These are phyloP conservation scores for Sarocladium oryzae DNA, from an alignment of 2,329 filamentous ascomycete genomes.

Conservation along the genomic window DNA sequence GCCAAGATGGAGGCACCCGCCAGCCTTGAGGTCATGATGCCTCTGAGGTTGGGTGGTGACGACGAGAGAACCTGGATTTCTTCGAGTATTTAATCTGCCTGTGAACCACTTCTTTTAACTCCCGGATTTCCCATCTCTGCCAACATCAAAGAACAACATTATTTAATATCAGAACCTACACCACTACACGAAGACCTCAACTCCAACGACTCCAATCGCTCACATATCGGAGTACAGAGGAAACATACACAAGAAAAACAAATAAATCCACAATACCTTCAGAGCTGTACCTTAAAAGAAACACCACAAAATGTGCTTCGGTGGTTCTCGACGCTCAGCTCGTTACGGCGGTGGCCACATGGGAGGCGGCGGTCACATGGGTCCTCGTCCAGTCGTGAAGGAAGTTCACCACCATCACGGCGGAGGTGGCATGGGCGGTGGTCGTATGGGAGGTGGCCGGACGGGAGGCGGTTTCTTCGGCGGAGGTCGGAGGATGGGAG, in stretches of 20 bases:
- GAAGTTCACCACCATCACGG: conserved; percentile 4
- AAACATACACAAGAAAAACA: no score
- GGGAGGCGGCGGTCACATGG: neutral
- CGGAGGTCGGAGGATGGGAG: conserved; percentile 3
- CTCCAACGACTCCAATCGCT: no score
- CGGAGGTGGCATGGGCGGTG: conserved; percentile 2
- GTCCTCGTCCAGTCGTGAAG: neutral
- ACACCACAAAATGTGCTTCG: conserved; percentile 1
- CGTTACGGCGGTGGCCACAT: neutral
- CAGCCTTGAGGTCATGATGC: neutral
- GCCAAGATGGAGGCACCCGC: neutral
- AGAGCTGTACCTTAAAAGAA: neutral
- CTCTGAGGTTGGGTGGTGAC: neutral
- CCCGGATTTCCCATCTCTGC: no score
- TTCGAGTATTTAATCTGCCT: neutral
- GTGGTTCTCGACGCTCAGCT: conserved; percentile 3
- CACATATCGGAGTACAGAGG: no score
- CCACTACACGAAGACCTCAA: no score
- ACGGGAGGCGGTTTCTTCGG: conserved; percentile 1
- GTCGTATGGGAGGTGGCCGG: conserved; percentile 4
- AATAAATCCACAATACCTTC: no score
- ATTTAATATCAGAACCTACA: no score
- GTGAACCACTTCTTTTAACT: no score
- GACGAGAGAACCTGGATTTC: neutral
- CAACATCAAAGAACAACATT: no score